Evolutionary conservation across 2,329 filamentous ascomycete genomes (phyloP), one percentile per base, ranked within the genome.

Genomic region (Didymella keratinophila): DNA sequence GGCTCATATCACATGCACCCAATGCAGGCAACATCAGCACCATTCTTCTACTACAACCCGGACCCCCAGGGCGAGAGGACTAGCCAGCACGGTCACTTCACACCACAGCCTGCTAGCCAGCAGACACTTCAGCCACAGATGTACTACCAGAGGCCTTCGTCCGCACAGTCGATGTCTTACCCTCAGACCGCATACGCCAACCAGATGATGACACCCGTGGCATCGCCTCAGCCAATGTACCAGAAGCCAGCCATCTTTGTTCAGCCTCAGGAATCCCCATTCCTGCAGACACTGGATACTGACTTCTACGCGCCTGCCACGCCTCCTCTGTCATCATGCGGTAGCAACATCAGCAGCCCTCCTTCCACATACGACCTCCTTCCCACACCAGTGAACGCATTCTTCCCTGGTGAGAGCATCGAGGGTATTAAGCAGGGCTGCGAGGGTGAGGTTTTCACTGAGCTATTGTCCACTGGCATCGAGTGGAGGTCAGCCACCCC

Each of bases 31-130:
- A 86, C 91, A 83, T 89, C 91, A 79, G 86, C 88, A 66, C 83
- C 90, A 58, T 96, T 93, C 83, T 93, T 91, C 85, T 95, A 93
- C 84, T 96, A 94, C 82, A 89, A 87, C 67, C 87, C 90, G 66
- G 91, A 95, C 69, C 84, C 89, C 64, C 88, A 86, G 76, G 82
- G 87, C 63, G 89, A 93, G 70, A 77, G 74, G 75, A 64, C 70
- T 71, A 85, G 88, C 72, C 89, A 90, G 74, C 89, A 93, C 79
- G 87, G 87, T 53, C 88, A 91, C 79, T 93, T 92, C 82, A 86
- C 88, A 64, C 85, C 87, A 61, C 74, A 86, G 85, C 60, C 73
- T 27, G 71, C 71, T 3, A 67, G 70, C 50, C 71, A 74, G 43
- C 51, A 64, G 18, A 66, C 63, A 70, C 73, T 74, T 53, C 77